phyloP scores from a whole-genome alignment of 306 rosid genomes.

The Canavalia ensiformis region DNA sequence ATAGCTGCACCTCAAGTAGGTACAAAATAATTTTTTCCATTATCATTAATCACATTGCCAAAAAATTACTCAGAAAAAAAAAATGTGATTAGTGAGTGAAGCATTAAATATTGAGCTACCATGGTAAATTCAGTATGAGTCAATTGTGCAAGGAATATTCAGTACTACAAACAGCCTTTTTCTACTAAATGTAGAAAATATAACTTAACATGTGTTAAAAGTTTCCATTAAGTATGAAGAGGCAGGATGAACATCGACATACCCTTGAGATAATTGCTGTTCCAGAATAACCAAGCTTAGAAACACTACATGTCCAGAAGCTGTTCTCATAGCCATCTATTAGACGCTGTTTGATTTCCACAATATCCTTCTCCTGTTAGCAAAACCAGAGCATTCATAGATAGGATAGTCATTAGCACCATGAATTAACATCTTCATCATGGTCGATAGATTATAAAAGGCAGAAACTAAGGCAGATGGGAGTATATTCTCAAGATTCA shows the following conservation, averaged over 20 bases:
- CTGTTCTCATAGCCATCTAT: constrained; percentile 84
- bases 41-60: constrained; percentile 25
- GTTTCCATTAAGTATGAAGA: constrained; percentile 16
- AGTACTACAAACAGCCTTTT: neutral
- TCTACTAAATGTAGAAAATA: constrained; percentile 15
- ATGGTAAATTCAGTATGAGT: neutral
- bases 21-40: constrained; percentile 10
- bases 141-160: constrained; percentile 7
- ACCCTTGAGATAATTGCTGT: constrained; percentile 94
- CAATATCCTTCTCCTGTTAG: constrained; percentile 85
- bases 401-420: constrained; percentile 32
- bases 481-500: constrained; percentile 3
- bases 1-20: constrained; percentile 13
- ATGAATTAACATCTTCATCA: constrained; percentile 20
- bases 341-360: constrained; percentile 61
- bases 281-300: constrained; percentile 97
- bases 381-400: constrained; percentile 37
- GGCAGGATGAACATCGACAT: constrained; percentile 43
- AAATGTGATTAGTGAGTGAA: neutral
- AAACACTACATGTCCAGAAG: constrained; percentile 92
- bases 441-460: constrained; percentile 33
- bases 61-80: constrained; percentile 4
- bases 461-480: constrained; percentile 3
- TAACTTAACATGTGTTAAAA: constrained; percentile 4
- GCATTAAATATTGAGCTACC: neutral